These are phyloP conservation scores for Xylaria intraflava DNA, from an alignment of 495 filamentous ascomycete genomes.

Conservation along the genomic window DNA sequence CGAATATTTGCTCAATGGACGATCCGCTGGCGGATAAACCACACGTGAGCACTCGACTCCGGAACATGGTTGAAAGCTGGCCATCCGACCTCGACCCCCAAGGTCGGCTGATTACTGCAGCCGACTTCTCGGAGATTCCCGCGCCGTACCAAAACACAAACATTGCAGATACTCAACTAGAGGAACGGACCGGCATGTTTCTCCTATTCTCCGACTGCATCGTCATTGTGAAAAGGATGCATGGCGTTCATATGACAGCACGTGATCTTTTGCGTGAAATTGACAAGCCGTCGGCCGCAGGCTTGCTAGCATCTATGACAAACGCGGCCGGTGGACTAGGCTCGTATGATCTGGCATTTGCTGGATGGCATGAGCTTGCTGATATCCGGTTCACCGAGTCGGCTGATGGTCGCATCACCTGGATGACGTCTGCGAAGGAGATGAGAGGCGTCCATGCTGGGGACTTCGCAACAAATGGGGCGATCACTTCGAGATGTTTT, in stretches of 20 bases:
- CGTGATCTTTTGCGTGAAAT: conserved; percentile 76
- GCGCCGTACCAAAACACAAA: conserved; percentile 54
- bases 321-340: conserved; percentile 46
- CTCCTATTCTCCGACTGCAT: conserved; percentile 80
- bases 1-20: conserved; percentile 90
- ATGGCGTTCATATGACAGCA: conserved; percentile 56
- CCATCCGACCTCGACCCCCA: conserved; percentile 62
- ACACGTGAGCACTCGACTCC: conserved; percentile 63
- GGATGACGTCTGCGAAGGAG: conserved; percentile 57
- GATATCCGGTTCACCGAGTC: conserved; percentile 73
- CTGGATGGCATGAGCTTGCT: conserved; percentile 61
- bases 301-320: conserved; percentile 49
- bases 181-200: conserved; percentile 58
- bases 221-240: conserved; percentile 64
- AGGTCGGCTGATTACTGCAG: conserved; percentile 76
- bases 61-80: conserved; percentile 73
- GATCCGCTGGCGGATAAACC: conserved; percentile 58
- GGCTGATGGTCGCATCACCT: conserved; percentile 61
- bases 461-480: conserved; percentile 43
- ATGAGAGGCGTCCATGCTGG: conserved; percentile 45
- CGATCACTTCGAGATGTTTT: conserved; percentile 52
- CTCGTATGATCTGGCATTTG: conserved; percentile 63
- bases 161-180: conserved; percentile 24
- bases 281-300: conserved; percentile 61
- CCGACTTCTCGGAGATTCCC: conserved; percentile 70